These are phyloP conservation scores for Apiotrichum veenhuisii DNA, from an alignment of 1,284 basidiomycete species.

Conservation along the genomic window DNA sequence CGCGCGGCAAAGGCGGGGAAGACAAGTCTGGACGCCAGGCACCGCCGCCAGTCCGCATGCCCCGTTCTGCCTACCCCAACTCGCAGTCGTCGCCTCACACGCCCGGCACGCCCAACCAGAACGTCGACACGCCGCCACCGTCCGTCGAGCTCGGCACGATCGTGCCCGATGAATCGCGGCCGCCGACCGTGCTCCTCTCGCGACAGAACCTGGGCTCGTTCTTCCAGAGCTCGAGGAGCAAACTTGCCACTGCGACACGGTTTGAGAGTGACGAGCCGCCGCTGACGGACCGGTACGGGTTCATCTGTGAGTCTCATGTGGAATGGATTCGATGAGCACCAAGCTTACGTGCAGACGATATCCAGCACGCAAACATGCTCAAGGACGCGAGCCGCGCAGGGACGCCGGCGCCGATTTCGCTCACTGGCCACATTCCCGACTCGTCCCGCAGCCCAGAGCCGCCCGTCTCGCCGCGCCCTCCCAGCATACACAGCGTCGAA, in stretches of 20 bases:
- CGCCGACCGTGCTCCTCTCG: conserved; percentile 60
- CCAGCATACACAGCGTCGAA: neutral
- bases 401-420: conserved; percentile 38
- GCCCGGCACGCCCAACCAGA: conserved; percentile 20
- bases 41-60: neutral
- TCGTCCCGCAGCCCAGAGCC: neutral
- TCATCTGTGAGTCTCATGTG: conserved; percentile 85
- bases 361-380: conserved; percentile 73
- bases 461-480: neutral
- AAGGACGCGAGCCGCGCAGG: conserved; percentile 58
- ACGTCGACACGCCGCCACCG: conserved; percentile 32
- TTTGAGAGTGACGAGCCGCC: conserved; percentile 60
- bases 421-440: conserved; percentile 32
- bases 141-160: conserved; percentile 84
- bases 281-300: conserved; percentile 89
- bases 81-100: conserved; percentile 7
- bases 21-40: conserved; percentile 34
- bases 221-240: conserved; percentile 32
- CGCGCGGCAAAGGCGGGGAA: conserved; percentile 22
- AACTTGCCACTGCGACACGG: conserved; percentile 49
- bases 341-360: conserved; percentile 59
- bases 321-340: conserved; percentile 28
- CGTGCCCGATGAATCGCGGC: conserved; percentile 75
- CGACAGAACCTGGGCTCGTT: conserved; percentile 42
- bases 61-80: conserved; percentile 30